Percentiles rank a stretch among this genome's conserved stretches.
Conservation (phyloP, 208 protist genomes). For the Borovskyia barvae region DNA sequence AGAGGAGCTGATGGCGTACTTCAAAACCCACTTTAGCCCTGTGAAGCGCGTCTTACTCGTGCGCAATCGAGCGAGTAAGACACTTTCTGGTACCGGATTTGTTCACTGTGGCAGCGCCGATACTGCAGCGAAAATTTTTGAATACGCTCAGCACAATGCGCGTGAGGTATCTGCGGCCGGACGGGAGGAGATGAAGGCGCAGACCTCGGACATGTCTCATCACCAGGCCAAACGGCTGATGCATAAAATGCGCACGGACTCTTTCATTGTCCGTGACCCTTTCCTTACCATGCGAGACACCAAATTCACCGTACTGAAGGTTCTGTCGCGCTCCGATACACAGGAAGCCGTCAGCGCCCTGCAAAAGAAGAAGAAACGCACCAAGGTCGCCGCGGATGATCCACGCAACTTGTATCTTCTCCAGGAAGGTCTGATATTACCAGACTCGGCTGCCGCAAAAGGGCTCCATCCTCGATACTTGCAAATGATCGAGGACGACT, state of each 20-base stretch:
- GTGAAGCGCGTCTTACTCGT: conserved; percentile 86
- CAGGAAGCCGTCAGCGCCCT: conserved; percentile 69
- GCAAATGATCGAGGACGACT: conserved; percentile 86
- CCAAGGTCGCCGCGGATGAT: conserved; percentile 87
- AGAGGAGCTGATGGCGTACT: conserved; percentile 74
- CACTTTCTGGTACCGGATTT: conserved; percentile 80
- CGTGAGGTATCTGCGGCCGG: conserved; percentile 73
- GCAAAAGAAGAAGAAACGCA: conserved; percentile 90
- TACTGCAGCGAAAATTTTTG: conserved; percentile 74
- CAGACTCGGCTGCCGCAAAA: conserved; percentile 70
- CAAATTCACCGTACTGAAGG: conserved; percentile 80
- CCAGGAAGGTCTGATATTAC: conserved; percentile 83
- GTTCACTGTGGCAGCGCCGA: conserved; percentile 77
- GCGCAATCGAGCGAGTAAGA: conserved; percentile 64
- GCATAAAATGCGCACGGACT: conserved; percentile 78
- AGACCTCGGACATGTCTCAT: conserved; percentile 76
- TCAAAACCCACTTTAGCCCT: conserved; percentile 65
- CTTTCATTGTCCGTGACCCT: conserved; percentile 64
- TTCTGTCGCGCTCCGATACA: conserved; percentile 78
- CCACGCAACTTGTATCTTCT: conserved; percentile 87
- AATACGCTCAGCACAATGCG: conserved; percentile 83
- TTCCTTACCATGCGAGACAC: conserved; percentile 85
- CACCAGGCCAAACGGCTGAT: conserved; percentile 76
- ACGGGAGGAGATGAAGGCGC: conserved; percentile 58
- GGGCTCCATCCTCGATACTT: conserved; percentile 80